Base-by-base conservation (phyloP, 345 rosid genomes). In the Sonneratia alba region DNA sequence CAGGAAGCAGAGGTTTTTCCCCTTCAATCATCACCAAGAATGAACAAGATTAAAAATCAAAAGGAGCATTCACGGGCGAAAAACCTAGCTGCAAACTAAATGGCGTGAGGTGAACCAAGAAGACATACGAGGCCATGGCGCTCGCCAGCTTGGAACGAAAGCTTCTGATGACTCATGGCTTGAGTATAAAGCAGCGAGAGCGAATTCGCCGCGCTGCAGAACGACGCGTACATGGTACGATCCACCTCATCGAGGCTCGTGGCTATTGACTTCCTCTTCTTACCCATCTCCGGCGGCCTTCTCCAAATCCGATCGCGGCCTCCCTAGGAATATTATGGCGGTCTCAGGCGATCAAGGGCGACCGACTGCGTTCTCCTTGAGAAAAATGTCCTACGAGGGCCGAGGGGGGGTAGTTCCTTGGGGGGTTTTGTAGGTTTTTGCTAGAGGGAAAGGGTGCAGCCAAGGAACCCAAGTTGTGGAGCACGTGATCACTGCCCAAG, bases 211-310 rank as follows among this genome's bases (percentile, higher is more conserved):
- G 91, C 91, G 83, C 89, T 87, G 74, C 93, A 88, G 75, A 93
- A 93, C 1, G 97, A 87, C 22, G 96, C 86, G 75, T 91, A 87
- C 87, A 91, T 88, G 78, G 87, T 91, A 78, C 97, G 97, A 93
- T 93, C 97, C 85, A 91, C 97, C 87, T 91, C 98, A 74, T 93
- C 98, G 7, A 93, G 91, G 82, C 93, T 90, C 24, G 90, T 81
- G 6, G 92, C 93, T 65, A 85, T 84, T 4, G 97, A 89, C 77
- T 93, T 93, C 78, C 98, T 84, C 89, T 93, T 91, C 91, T 93
- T 93, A 77, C 87, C 97, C 97, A 93, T 92, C 42, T 59, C 73
- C 55, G 36, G 59, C 27, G 42, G 61, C 18, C 37, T 34, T n/a
- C 16, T 45, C 19, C 57, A 19, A 43, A 2, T 51, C 63, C 57